These are phyloP conservation scores for Alternaria ethzedia DNA, from an alignment of 2,329 filamentous ascomycete genomes.

Conservation along the genomic window DNA sequence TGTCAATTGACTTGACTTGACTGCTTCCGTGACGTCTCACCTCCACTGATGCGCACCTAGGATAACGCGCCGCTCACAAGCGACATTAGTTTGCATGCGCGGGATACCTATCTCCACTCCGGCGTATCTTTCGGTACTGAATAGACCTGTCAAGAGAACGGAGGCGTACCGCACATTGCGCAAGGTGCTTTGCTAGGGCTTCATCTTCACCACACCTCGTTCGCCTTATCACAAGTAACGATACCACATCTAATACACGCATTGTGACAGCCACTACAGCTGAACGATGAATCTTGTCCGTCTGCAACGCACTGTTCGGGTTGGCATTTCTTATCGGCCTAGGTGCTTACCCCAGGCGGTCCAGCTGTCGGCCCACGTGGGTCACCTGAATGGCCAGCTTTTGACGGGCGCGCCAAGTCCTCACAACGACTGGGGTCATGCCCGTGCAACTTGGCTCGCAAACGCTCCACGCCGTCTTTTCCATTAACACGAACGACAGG, in stretches of 20 bases:
- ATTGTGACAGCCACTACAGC: not conserved
- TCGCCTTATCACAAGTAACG: not conserved
- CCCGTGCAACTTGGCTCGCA: constrained; percentile 29
- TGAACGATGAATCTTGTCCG: not conserved
- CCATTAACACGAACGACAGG: constrained; percentile 23
- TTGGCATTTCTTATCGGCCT: constrained; percentile 6
- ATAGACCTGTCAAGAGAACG: not conserved
- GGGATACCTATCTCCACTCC: not conserved
- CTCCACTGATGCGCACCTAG: not conserved
- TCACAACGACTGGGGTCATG: constrained; percentile 19
- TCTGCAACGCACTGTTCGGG: constrained; percentile 8
- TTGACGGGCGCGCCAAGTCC: constrained; percentile 21
- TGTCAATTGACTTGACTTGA: not conserved
- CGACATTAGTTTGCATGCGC: not conserved
- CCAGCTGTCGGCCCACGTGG: constrained; percentile 14
- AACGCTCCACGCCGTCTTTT: constrained; percentile 21
- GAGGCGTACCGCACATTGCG: not conserved
- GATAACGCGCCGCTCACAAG: not conserved
- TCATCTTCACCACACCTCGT: not conserved
- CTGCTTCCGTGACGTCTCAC: not conserved
- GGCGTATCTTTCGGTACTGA: not conserved
- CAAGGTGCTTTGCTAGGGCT: not conserved
- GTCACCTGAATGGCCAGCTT: constrained; percentile 26
- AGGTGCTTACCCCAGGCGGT: constrained; percentile 12
- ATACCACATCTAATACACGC: not conserved